Evolutionary conservation across 805 yeast genomes (phyloP).

Genomic region (Ogataea thermomethanolica): DNA sequence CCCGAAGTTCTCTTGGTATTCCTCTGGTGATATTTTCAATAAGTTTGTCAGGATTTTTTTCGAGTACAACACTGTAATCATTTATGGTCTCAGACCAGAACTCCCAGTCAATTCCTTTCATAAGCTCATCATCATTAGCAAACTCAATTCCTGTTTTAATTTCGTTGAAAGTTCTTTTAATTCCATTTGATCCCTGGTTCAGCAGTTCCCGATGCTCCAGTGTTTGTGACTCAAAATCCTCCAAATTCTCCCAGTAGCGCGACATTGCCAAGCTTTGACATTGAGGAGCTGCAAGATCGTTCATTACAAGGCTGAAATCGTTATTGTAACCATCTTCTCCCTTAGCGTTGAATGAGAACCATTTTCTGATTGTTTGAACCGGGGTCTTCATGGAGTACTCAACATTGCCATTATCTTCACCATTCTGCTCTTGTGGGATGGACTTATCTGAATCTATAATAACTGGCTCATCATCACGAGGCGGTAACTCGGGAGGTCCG

Average conservation of each 20-base stretch:
- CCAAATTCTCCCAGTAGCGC: slow-evolving; percentile 54
- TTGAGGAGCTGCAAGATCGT: slow-evolving; percentile 30
- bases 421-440: slow-evolving; percentile 6
- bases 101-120: slow-evolving; percentile 64
- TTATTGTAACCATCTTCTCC: slow-evolving; percentile 23
- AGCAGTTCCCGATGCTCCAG: slow-evolving; percentile 50
- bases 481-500: slow-evolving; percentile 35
- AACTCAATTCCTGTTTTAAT: slow-evolving; percentile 46
- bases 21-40: slow-evolving; percentile 66
- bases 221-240: slow-evolving; percentile 48
- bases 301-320: slow-evolving; percentile 19
- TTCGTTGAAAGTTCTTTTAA: slow-evolving; percentile 44
- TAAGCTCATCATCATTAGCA: slow-evolving; percentile 31
- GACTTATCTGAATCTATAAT: slow-evolving; percentile 10
- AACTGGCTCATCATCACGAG: slow-evolving; percentile 26
- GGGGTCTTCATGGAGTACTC: slow-evolving; percentile 6
- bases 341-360: slow-evolving; percentile 33
- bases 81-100: slow-evolving; percentile 84
- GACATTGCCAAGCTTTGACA: slow-evolving; percentile 59
- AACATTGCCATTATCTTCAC: slow-evolving; percentile 3
- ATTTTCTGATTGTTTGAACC: slow-evolving; percentile 14
- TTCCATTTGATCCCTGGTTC: slow-evolving; percentile 42
- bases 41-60: slow-evolving; percentile 55
- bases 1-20: slow-evolving; percentile 80
- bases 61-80: slow-evolving; percentile 67